Evolutionary conservation across 2,329 filamentous ascomycete species (phyloP), one percentile per base, ranked within the genome.

Genomic region (Fragosphaeria purpurea): DNA sequence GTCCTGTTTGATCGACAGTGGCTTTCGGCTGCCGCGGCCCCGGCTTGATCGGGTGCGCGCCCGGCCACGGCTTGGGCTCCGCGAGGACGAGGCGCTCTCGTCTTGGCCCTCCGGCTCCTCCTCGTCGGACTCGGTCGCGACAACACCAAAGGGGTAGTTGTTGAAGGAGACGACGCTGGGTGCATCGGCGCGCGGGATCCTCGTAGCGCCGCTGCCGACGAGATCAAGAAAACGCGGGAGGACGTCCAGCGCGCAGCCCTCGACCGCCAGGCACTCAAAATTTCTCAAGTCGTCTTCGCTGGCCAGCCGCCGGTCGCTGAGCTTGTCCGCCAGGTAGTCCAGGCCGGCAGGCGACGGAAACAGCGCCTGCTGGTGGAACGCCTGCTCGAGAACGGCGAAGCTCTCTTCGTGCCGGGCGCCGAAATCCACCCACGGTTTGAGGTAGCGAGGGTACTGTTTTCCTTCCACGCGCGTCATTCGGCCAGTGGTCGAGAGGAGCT

Each of bases 211-310:
- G 32, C 6, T 33, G 9, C 53, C 6, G 40, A 62, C 37, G 57
- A 53, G 46, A 30, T 47, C 47, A 13, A 50, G 34, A 10, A 53
- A 42, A 10, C 11, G 47, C 4, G 41, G 50, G 4, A 51, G 3
- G 7, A 51, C 44, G 12, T 51, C 50, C 30, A 51, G 45, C 41
- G 13, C 50, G 32, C 50, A 51, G 41, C 44, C 50, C 13, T 53
- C 47, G 11, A 53, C 47, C 13, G 47, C 44, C 32, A 50, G 32
- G n/a, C 34, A 53, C 34, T 53, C 47, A 48, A 53, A 53, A 4
- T 13, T 42, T n/a, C 42, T 50, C 22, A 53, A 30, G 38, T 53
- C 51, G 6, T 53, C 41, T 32, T 50, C 47, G 32, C 51, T 42
- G 7, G 51, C 51, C 22, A 53, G 41, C 38, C 30, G 46, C 31